These are phyloP conservation scores for Rhodotorula taiwanensis DNA, from an alignment of 768 basidiomycete genomes.

Conservation along the genomic window DNA sequence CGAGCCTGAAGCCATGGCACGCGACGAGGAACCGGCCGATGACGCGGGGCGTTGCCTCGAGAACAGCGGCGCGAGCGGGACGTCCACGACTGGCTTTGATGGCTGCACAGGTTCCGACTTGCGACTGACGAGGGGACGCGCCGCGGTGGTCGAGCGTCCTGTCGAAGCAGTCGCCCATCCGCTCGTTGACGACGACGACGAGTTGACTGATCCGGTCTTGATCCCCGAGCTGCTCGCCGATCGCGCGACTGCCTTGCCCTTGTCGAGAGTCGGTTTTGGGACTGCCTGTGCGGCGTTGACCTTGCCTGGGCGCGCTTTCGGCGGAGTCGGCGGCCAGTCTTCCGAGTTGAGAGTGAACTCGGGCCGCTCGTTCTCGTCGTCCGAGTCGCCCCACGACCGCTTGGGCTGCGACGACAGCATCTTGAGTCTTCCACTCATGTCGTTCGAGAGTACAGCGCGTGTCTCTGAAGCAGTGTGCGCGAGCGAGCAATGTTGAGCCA, in stretches of 20 bases:
- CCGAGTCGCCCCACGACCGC: conserved; percentile 26
- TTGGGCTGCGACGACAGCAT: conserved; percentile 31
- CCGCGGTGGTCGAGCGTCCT: not conserved
- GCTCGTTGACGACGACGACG: too few species aligned
- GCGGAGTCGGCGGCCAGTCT: conserved; percentile 32
- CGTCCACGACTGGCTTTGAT: not conserved
- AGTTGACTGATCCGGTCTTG: not conserved
- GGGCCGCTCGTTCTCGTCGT: conserved; percentile 18
- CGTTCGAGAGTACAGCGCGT: not conserved
- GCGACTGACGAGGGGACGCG: not conserved
- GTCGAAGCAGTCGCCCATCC: not conserved
- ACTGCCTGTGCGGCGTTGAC: not conserved
- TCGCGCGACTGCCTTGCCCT: not conserved
- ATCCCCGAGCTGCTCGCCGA: not conserved
- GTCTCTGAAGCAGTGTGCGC: too few species aligned
- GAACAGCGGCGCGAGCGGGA: conserved; percentile 16
- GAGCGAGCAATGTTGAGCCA: too few species aligned
- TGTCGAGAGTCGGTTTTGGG: not conserved
- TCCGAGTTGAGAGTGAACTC: conserved; percentile 17
- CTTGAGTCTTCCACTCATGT: not conserved
- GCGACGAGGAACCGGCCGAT: not conserved
- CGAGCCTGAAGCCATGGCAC: not conserved
- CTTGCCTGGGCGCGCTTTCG: conserved; percentile 5
- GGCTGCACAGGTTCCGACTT: not conserved
- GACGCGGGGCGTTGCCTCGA: not conserved